Evolutionary conservation across 2,329 filamentous ascomycete species (phyloP), one percentile per base, ranked within the genome.

Genomic region (Aspergillus costaricaensis): DNA sequence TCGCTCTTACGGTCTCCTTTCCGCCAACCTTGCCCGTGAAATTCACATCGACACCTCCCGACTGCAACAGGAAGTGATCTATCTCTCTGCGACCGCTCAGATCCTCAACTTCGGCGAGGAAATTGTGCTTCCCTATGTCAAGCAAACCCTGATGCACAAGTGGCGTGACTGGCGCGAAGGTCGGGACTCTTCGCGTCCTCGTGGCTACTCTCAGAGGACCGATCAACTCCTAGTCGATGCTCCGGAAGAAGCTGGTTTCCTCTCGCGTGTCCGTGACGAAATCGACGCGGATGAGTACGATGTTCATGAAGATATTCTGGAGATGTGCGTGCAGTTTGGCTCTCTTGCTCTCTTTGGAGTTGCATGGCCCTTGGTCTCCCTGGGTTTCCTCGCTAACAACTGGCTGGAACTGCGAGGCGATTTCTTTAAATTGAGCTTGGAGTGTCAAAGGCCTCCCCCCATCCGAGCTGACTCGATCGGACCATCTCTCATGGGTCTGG

Each of bases 391-490:
- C 12, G 81, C 95, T 76, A 98, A 98, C 79, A 96, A 98, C 79
- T 98, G 94, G 92, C 81, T 99, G 59, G 95, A 98, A 74, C 85
- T 98, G 41, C 90, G 95, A 44, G 91, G 91, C 0, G 95, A 99
- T 72, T 93, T 94, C 2, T 85, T 96, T 79, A 99, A 99, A 76
- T 96, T 98, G 69, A 92, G 92, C 58, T 83, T 92, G 51, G 90
- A 93, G 75, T 93, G 91, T 82, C 90, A 94, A 70, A 88, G 95
- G 3, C 95, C 95, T 0, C 91, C 91, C 39, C 95, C 95, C 0
- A 92, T 90, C 85, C 87, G 95, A 56, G 88, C 92, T 1, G 95
- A 98, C 77, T 95, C 91, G 1, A 98, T 99, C 67, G 95, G 95
- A 0, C 93, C 95, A 0, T 98, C 92, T 90, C 81, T 98, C 12